These are phyloP conservation scores for Colletotrichum sp. DNA, from an alignment of 2,329 filamentous ascomycete genomes.

Conservation along the genomic window DNA sequence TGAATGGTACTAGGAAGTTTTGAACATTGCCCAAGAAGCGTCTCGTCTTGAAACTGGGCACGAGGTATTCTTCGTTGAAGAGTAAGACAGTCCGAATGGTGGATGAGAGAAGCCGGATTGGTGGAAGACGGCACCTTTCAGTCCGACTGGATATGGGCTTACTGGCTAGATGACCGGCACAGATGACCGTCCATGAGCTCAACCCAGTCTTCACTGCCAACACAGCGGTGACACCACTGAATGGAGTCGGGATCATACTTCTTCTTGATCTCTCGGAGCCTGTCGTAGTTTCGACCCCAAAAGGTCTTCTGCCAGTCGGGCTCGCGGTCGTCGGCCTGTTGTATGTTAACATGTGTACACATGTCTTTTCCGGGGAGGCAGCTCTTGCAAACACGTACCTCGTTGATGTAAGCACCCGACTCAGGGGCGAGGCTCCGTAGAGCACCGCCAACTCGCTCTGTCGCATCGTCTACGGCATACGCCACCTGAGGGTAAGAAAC, in stretches of 20 bases:
- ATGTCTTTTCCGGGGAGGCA: not conserved
- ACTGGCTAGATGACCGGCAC: not conserved
- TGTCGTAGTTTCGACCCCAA: slow-evolving; percentile 30
- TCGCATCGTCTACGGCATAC: not conserved
- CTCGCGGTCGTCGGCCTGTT: not conserved
- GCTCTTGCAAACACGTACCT: not conserved
- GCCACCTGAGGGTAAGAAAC: not conserved
- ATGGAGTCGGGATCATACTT: slow-evolving; percentile 29
- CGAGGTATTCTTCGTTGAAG: not conserved
- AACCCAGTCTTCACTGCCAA: not conserved
- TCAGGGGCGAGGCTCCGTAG: not conserved
- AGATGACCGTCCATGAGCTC: not conserved
- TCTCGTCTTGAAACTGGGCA: not conserved
- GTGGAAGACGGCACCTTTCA: not conserved
- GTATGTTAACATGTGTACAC: not conserved
- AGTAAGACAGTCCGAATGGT: not conserved
- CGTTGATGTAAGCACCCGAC: not conserved
- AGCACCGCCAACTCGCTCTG: not conserved
- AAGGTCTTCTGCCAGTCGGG: slow-evolving; percentile 30
- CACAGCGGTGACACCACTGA: not conserved
- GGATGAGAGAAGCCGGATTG: not conserved
- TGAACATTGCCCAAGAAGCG: not conserved
- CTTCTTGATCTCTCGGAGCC: slow-evolving; percentile 30
- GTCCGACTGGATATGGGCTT: not conserved
- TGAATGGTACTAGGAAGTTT: not conserved